These are phyloP conservation scores for Yamadazyma blattariae DNA, from an alignment of 1,139 yeast genomes.

Conservation along the genomic window DNA sequence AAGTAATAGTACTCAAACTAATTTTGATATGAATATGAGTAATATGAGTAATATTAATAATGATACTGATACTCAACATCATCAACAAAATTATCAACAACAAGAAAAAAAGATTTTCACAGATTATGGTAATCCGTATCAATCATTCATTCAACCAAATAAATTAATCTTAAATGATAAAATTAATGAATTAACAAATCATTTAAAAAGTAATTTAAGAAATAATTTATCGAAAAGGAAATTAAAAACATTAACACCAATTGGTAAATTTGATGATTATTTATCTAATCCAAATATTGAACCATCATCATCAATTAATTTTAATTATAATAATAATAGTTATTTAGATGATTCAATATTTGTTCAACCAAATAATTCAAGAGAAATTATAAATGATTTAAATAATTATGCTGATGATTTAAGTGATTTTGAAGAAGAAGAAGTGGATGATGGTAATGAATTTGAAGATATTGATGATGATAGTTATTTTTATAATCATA, in stretches of 20 bases:
- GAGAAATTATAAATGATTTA: slow-evolving; percentile 21
- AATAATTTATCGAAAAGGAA: slow-evolving; percentile 24
- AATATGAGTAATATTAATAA: not conserved
- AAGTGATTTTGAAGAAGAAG: slow-evolving; percentile 36
- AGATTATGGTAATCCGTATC: slow-evolving; percentile 39
- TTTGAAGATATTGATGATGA: slow-evolving; percentile 9
- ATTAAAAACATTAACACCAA: slow-evolving; percentile 30
- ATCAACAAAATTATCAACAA: not conserved
- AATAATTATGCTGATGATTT: slow-evolving; percentile 38
- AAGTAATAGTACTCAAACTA: not conserved
- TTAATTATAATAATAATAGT: slow-evolving; percentile 17
- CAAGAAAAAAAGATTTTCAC: slow-evolving; percentile 20
- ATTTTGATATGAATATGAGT: not conserved
- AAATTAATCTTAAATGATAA: slow-evolving; percentile 7
- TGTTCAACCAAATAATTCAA: slow-evolving; percentile 18
- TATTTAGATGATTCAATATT: slow-evolving; percentile 28
- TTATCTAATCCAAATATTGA: slow-evolving; percentile 43
- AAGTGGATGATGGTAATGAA: slow-evolving; percentile 18
- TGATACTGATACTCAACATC: not conserved
- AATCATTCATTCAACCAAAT: slow-evolving; percentile 23
- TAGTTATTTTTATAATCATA: slow-evolving; percentile 1
- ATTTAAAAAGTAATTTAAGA: not conserved
- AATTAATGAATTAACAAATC: slow-evolving; percentile 3
- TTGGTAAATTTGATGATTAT: slow-evolving; percentile 27
- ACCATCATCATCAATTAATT: slow-evolving; percentile 38